Evolutionary conservation across 768 basidiomycete genomes (phyloP), one percentile per base, ranked within the genome.

Genomic region (Boletus subcaerulescens): DNA sequence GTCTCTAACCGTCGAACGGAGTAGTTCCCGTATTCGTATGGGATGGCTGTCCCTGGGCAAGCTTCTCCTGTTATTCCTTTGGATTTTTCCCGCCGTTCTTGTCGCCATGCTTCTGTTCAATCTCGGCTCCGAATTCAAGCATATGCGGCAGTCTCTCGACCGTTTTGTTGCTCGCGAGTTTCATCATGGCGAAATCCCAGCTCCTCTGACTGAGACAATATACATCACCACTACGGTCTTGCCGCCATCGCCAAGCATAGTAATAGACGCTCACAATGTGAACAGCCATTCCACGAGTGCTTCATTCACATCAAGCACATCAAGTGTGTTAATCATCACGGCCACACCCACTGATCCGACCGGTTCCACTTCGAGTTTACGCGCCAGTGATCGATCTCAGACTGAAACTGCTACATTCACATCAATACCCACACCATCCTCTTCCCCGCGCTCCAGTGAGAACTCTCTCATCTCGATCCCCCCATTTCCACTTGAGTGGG

Each of bases 1-100:
- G 13, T 76, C 74, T 40, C 50, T 86, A 24, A 61, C 61, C 15
- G 47, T 52, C 20, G 59, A 59, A 46, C 57, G 48, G 5, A 17
- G 53, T 18, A 29, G 48, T 39, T 32, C 58, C 15, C 50, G 26
- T 32, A 7, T 57, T 53, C 48, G 18, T 49, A 48, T 50, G 45
- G 48, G 60, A 49, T 57, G 56, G 46, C 20, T 48, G 14, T 55
- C 54, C 13, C 49, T 60, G 26, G 51, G 57, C 40, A 63, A 55
- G 24, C 10, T 57, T 26, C 53, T 60, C 53, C 58, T 50, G 45
- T 41, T 56, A 32, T 48, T 48, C 29, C 53, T 63, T 40, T 65
- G 55, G 54, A 46, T 62, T 22, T 48, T 55, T 31, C 65, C 62
- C 15, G 52, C 48, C 26, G 20, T 62, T 17, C 36, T 68, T 29